A percentile compares a stretch with the other conserved stretches of the same genome.
phyloP scores from a whole-genome alignment of 495 filamentous ascomycete species.

The Penicillium cinerascens region DNA sequence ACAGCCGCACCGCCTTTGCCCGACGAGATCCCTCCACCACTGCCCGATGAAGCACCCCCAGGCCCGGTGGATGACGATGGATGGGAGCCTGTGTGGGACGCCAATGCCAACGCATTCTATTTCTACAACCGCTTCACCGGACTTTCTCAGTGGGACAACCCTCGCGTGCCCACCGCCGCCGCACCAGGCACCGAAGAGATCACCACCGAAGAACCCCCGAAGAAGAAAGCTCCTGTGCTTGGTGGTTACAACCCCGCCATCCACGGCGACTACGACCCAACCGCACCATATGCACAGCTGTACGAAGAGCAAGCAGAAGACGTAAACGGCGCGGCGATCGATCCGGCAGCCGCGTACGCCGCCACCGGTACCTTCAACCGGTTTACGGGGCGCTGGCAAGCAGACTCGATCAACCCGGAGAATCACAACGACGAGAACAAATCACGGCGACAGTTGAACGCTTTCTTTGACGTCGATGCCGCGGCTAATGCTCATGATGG shows the following conservation, averaged over 20 bases:
- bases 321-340: conserved; percentile 23
- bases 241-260: conserved; percentile 93
- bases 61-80: conserved; percentile 65
- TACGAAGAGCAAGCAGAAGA: conserved; percentile 33
- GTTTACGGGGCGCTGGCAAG: conserved; percentile 85
- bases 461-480: conserved; percentile 97
- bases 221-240: conserved; percentile 30
- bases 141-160: conserved; percentile 84
- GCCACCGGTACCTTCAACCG: conserved; percentile 81
- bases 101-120: conserved; percentile 66
- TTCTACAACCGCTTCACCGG: conserved; percentile 85
- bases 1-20: conserved; percentile 48
- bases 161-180: conserved; percentile 59
- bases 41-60: conserved; percentile 53
- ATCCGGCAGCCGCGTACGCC: conserved; percentile 51
- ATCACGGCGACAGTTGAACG: conserved; percentile 81
- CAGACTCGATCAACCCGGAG: conserved; percentile 58
- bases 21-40: conserved; percentile 46
- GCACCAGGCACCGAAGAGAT: conserved; percentile 23
- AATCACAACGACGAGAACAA: conserved; percentile 87
- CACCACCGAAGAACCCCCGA: conserved; percentile 9
- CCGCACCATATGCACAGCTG: conserved; percentile 79
- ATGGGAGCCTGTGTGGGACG: conserved; percentile 85
- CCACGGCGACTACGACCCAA: conserved; percentile 93
- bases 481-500: conserved; percentile 93